phyloP scores from a whole-genome alignment of 2,329 filamentous ascomycete species.

The Cryphonectria carpinicola region DNA sequence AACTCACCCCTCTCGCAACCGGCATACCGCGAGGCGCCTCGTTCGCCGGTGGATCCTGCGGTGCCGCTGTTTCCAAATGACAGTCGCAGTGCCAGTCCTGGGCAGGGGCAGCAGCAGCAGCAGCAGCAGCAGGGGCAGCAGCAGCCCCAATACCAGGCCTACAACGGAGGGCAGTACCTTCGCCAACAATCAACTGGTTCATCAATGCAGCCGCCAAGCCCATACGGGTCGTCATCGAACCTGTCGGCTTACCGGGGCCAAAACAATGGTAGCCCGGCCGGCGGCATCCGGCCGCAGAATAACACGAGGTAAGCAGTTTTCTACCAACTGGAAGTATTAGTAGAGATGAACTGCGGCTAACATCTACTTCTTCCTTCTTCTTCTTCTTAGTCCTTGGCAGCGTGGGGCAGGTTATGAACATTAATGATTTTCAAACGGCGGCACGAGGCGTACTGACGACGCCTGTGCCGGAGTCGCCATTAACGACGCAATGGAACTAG shows the following conservation, averaged over 20 bases:
- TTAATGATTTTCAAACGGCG: slow-evolving; percentile 30
- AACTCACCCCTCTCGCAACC: slow-evolving; percentile 25
- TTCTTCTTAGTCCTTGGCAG: slow-evolving; percentile 54
- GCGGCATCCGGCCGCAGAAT: slow-evolving; percentile 44
- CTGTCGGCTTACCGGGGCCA: slow-evolving; percentile 42
- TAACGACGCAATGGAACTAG: slow-evolving; percentile 30
- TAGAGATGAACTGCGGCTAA: slow-evolving; percentile 32
- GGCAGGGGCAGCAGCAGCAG: slow-evolving; percentile 36
- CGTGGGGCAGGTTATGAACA: slow-evolving; percentile 59
- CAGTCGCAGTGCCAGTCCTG: slow-evolving; percentile 30
- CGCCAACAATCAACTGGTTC: slow-evolving; percentile 33
- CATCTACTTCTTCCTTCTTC: slow-evolving; percentile 6
- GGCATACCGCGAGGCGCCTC: slow-evolving; percentile 39
- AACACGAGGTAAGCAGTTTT: slow-evolving; percentile 50
- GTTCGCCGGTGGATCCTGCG: slow-evolving; percentile 54
- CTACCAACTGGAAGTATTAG: not conserved
- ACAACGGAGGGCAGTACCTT: slow-evolving; percentile 33
- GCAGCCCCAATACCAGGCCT: slow-evolving; percentile 38
- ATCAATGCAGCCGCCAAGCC: slow-evolving; percentile 34
- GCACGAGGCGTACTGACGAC: slow-evolving; percentile 17
- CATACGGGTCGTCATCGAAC: slow-evolving; percentile 40
- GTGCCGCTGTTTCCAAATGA: slow-evolving; percentile 55
- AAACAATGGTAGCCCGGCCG: slow-evolving; percentile 46
- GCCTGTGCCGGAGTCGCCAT: slow-evolving; percentile 23
- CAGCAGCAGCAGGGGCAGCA: slow-evolving; percentile 40